phyloP scores from a whole-genome alignment of 1,284 basidiomycete genomes.

The Naganishia sp. region DNA sequence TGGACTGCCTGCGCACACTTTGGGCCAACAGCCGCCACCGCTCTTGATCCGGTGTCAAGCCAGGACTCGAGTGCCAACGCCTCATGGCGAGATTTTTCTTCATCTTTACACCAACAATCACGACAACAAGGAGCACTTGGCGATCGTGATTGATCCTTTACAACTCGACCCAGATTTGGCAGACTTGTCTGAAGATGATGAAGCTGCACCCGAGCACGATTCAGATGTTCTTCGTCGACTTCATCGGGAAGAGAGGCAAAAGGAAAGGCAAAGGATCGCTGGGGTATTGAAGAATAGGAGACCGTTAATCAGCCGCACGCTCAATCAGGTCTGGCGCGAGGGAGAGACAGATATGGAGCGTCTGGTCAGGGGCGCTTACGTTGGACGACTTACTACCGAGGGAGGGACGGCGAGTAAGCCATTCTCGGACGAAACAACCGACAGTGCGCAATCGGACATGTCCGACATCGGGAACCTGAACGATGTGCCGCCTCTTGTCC shows the following conservation, averaged over 20 bases:
- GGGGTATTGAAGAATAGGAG: slow-evolving; percentile 40
- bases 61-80: slow-evolving; percentile 93
- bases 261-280: slow-evolving; percentile 15
- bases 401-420: slow-evolving; percentile 42
- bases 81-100: slow-evolving; percentile 89
- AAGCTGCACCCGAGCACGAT: not conserved
- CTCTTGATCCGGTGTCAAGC: slow-evolving; percentile 72
- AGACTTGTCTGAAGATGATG: slow-evolving; percentile 20
- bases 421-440: slow-evolving; percentile 13
- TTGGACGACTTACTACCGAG: slow-evolving; percentile 66
- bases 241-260: not conserved
- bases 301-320: slow-evolving; percentile 73
- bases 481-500: slow-evolving; percentile 72
- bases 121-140: slow-evolving; percentile 98
- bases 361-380: slow-evolving; percentile 89
- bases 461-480: slow-evolving; percentile 25
- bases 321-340: slow-evolving; percentile 84
- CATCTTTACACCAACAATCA: slow-evolving; percentile 76
- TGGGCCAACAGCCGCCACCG: slow-evolving; percentile 20
- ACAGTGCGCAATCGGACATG: not conserved
- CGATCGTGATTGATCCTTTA: slow-evolving; percentile 88
- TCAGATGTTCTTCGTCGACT: slow-evolving; percentile 11
- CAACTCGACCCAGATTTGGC: slow-evolving; percentile 61
- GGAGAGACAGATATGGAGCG: slow-evolving; percentile 92
- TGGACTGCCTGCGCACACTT: not conserved